A percentile compares a stretch with the other conserved stretches of the same genome.
Conservation (phyloP, 2,329 filamentous ascomycete genomes). For the Neonectria magnoliae region DNA sequence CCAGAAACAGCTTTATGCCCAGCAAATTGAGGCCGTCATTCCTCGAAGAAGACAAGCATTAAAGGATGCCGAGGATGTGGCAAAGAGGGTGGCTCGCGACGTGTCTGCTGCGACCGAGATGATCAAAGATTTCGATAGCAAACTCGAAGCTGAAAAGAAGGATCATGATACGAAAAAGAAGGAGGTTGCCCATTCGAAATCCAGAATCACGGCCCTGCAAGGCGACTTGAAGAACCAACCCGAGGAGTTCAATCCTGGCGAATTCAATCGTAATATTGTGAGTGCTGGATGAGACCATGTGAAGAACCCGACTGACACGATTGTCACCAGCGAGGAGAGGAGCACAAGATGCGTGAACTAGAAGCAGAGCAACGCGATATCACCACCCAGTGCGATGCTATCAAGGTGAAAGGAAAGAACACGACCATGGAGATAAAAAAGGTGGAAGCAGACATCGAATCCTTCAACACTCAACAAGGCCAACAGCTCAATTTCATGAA, state of each 20-base stretch:
- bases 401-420: conserved; percentile 54
- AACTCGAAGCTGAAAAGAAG: conserved; percentile 62
- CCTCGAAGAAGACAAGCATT: conserved; percentile 64
- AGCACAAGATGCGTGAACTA: conserved; percentile 65
- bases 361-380: conserved; percentile 54
- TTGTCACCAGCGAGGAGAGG: conserved; percentile 64
- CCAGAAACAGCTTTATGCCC: conserved; percentile 74
- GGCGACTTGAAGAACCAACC: conserved; percentile 70
- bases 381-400: conserved; percentile 51
- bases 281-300: conserved; percentile 44
- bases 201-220: conserved; percentile 70
- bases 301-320: conserved; percentile 38
- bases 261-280: conserved; percentile 79
- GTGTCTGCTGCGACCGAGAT: conserved; percentile 49
- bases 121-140: conserved; percentile 55
- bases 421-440: conserved; percentile 52
- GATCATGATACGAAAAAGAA: conserved; percentile 61
- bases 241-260: conserved; percentile 72
- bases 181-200: conserved; percentile 60
- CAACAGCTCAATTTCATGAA: conserved; percentile 76
- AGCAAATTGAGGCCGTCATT: conserved; percentile 65
- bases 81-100: conserved; percentile 55
- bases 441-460: conserved; percentile 61
- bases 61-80: conserved; percentile 62
- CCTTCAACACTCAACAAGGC: conserved; percentile 78